phyloP scores from a whole-genome alignment of 176 grass and related monocot genomes.

The Raddia guianensis region DNA sequence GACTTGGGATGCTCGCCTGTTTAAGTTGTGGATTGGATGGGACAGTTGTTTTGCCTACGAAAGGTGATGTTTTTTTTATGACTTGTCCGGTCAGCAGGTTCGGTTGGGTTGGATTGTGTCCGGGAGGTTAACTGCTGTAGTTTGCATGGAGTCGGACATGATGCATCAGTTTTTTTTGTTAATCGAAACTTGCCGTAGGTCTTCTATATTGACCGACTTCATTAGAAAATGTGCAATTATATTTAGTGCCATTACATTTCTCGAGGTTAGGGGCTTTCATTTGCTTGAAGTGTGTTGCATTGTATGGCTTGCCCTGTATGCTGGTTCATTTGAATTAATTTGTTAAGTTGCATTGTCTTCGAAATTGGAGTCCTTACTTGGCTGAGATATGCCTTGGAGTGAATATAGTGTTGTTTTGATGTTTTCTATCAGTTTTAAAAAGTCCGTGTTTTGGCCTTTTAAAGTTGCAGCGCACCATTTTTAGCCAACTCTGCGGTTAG shows the following conservation, averaged over 20 bases:
- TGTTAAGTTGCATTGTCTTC: neutral
- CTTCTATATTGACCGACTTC: neutral
- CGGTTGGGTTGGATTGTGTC: slow-evolving; percentile 8
- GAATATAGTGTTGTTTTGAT: neutral
- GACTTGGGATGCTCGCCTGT: neutral
- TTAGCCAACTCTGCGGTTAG: neutral
- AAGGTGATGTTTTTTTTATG: neutral
- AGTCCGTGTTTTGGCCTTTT: neutral
- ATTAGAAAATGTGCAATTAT: neutral
- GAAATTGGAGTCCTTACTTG: slow-evolving; percentile 17
- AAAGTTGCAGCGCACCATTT: neutral
- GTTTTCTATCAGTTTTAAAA: slow-evolving; percentile 2
- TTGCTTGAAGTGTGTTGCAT: slow-evolving; percentile 22
- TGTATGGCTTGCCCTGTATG: slow-evolving; percentile 22
- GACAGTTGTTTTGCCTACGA: neutral
- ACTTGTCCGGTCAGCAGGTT: neutral
- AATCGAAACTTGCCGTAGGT: neutral
- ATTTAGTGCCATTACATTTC: neutral
- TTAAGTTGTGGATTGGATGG: neutral
- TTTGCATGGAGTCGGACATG: too few relatives aligned
- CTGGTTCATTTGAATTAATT: neutral
- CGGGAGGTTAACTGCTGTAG: too few relatives aligned
- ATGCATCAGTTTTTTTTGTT: neutral
- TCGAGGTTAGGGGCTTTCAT: neutral
- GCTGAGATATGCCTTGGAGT: neutral